phyloP scores from a whole-genome alignment of 306 rosid species.

The Cicer cuneatum region DNA sequence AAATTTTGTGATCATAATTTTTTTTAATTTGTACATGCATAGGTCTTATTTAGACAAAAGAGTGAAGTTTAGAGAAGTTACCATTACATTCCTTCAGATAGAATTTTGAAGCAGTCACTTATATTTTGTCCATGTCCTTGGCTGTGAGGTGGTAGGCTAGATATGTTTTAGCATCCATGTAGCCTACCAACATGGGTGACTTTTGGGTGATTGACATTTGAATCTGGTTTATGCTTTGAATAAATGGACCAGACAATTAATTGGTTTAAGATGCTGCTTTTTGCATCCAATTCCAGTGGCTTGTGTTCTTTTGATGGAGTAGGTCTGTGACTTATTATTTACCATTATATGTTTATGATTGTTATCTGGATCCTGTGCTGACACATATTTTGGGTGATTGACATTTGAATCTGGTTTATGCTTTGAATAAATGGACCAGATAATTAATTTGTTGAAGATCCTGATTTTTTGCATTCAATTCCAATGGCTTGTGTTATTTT shows the following conservation, averaged over 20 bases:
- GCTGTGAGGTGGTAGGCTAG: constrained; percentile 16
- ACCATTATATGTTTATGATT: constrained; percentile 9
- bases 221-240: constrained; percentile 2
- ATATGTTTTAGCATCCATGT: constrained; percentile 8
- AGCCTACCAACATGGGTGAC: constrained; percentile 3
- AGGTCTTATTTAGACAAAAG: constrained; percentile 28
- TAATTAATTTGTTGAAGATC: constrained; percentile 7
- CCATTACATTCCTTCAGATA: constrained; percentile 3
- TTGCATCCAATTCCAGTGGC: constrained; percentile 8
- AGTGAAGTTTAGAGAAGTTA: constrained; percentile 6
- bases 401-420: constrained; percentile 20
- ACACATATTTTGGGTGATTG: constrained; percentile 31
- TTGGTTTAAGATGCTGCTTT: constrained; percentile 9
- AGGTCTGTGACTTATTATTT: constrained; percentile 23
- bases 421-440: constrained; percentile 11
- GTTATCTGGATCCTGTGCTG: neutral
- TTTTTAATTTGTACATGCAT: neutral
- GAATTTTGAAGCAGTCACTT: constrained; percentile 23
- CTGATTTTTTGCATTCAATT: constrained; percentile 16
- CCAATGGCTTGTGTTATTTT: neutral
- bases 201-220: constrained; percentile 31
- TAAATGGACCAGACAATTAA: constrained; percentile 8
- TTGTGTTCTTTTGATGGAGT: constrained; percentile 7
- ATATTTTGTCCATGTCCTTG: constrained; percentile 9
- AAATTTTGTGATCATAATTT: neutral